Base-by-base conservation (phyloP, 768 basidiomycete genomes). In the Sarcodon sp. region DNA sequence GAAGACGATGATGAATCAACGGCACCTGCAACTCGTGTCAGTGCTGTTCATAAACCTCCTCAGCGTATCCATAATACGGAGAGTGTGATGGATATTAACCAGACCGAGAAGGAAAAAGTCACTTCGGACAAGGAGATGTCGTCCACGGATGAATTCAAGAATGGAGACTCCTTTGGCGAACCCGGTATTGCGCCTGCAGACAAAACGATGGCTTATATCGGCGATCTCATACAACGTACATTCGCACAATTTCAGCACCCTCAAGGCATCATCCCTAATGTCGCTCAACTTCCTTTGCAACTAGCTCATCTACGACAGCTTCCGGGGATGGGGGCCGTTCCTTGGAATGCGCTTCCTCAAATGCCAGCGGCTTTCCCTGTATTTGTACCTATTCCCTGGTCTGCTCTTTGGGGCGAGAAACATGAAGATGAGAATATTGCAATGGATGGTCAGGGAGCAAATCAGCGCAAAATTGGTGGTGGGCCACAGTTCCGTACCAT, bases 351-450 rank as follows among this genome's bases (percentile, higher is more conserved):
- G 21, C 65, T 86, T n/a, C 81, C 77, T 6, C 81, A 77, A 51
- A 74, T 87, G 48, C 79, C 81, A 27, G 68, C 85, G 64, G 83
- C 85, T 10, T 88, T 90, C 72, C 86, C 87, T 13, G 73, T 88
- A 18, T 74, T 80, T 50, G 77, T 88, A 12, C 84, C 87, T 3
- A 70, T 73, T 59, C 75, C 82, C 1, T 79, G 13, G 76, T 87
- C 61, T 63, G 80, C 34, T 71, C 77, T 85, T 60, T 67, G 81
- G 48, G 73, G 77, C 47, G 76, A 68, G 7, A 65, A 65, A 47
- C 66, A 61, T 33, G 67, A 74, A n/a, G 61, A 55, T 32, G 51
- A 48, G 15, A 51, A 55, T 13, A 27, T 15, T 13, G 39, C 39
- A 27, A 27, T 27, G 8, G 61, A 59, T 46, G 58, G 58, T 64